These are phyloP conservation scores for Apophysomyces elegans DNA, from an alignment of 371 early-diverging fungal genomes.

Conservation along the genomic window DNA sequence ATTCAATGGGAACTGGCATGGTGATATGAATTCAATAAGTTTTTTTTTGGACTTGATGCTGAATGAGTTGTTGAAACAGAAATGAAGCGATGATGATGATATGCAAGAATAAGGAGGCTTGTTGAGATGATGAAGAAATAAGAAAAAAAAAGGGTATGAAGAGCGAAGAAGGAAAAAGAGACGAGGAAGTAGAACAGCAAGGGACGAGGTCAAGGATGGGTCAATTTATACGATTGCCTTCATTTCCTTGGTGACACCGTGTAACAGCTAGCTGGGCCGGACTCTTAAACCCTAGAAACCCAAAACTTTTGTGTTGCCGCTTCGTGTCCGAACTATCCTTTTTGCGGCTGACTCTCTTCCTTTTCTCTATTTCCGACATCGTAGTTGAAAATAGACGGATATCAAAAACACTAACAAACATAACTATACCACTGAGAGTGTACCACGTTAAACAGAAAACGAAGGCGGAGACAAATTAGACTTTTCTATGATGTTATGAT, in stretches of 20 bases:
- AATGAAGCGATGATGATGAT: conserved; percentile 10
- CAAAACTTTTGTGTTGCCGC: conserved; percentile 9
- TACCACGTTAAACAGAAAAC: background rate
- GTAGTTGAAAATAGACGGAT: too few relatives aligned
- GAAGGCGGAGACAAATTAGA: conserved; percentile 2
- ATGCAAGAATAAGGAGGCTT: conserved; percentile 11
- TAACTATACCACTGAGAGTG: background rate
- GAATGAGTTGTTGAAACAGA: background rate
- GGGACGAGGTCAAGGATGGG: conserved; percentile 6
- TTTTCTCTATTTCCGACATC: background rate
- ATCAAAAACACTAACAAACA: too few relatives aligned
- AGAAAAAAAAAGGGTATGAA: conserved; percentile 26
- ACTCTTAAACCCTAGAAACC: conserved; percentile 14
- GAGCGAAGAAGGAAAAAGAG: conserved; percentile 14
- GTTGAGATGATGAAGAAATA: conserved; percentile 8
- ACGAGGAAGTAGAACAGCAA: conserved; percentile 5
- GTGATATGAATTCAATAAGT: conserved; percentile 9
- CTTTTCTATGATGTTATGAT: conserved; percentile 5
- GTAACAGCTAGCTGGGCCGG: conserved; percentile 20
- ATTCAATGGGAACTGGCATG: conserved; percentile 47
- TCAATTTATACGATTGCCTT: conserved; percentile 19
- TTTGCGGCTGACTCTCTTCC: background rate
- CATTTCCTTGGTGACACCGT: conserved; percentile 17
- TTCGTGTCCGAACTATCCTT: conserved; percentile 8
- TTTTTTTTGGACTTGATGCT: conserved; percentile 1